These are phyloP conservation scores for Irpex sp. DNA, from an alignment of 1,284 basidiomycete species.

Conservation along the genomic window DNA sequence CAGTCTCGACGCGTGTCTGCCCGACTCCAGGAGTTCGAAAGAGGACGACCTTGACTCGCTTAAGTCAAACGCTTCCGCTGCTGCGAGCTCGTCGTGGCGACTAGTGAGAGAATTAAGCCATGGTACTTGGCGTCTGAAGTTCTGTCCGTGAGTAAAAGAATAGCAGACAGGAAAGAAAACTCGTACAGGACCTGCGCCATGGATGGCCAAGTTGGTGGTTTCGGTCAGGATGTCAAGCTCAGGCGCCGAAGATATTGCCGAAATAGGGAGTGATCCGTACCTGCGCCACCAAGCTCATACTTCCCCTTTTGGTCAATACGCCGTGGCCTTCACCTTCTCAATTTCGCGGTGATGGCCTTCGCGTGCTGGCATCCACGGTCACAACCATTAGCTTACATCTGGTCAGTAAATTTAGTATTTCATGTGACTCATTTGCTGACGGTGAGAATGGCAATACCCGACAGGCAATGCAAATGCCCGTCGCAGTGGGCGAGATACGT, in stretches of 20 bases:
- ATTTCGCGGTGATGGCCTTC: background rate
- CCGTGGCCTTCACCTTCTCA: background rate
- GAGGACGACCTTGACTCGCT: conserved; percentile 7
- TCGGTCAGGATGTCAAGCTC: background rate
- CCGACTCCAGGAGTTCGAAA: conserved; percentile 15
- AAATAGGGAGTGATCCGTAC: background rate
- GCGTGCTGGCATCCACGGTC: background rate
- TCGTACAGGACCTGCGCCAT: background rate
- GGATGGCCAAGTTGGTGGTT: background rate
- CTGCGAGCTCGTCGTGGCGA: background rate
- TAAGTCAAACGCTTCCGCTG: background rate
- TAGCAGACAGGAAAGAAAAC: background rate
- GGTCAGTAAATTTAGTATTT: too few species aligned
- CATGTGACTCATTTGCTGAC: background rate
- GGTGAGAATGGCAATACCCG: background rate
- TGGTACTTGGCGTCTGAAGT: background rate
- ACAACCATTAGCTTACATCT: too few species aligned
- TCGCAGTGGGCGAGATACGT: background rate
- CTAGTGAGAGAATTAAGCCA: conserved; percentile 2
- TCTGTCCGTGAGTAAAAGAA: background rate
- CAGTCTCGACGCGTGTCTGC: background rate
- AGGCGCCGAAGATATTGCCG: background rate
- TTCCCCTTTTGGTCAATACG: background rate
- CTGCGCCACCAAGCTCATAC: background rate
- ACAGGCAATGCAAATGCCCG: background rate